These are phyloP conservation scores for Aspergillus pseudoviridinutans DNA, from an alignment of 2,329 filamentous ascomycete species.

Conservation along the genomic window DNA sequence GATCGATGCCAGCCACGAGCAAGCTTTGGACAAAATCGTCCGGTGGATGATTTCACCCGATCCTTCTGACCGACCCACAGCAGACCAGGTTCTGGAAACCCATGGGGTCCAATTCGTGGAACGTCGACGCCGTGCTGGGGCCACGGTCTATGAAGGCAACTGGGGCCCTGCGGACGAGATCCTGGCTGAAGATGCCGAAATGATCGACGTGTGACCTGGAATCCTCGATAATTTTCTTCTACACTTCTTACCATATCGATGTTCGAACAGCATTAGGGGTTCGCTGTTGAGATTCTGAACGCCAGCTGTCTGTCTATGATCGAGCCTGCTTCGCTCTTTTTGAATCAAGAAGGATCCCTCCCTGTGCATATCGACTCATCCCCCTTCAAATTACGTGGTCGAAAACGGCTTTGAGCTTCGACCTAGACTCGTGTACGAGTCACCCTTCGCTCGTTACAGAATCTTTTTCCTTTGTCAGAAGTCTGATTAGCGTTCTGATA, in stretches of 20 bases:
- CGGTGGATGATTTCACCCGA: slow-evolving; percentile 81
- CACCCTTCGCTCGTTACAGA: not conserved
- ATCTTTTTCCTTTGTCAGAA: slow-evolving; percentile 5
- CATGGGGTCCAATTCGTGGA: slow-evolving; percentile 78
- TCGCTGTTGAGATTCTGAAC: slow-evolving; percentile 11
- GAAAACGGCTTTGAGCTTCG: slow-evolving; percentile 1
- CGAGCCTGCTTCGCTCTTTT: slow-evolving; percentile 9
- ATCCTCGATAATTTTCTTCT: slow-evolving; percentile 8
- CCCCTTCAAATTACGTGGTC: not conserved
- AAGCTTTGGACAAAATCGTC: slow-evolving; percentile 79
- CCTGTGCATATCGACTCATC: slow-evolving; percentile 1
- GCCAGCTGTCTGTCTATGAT: slow-evolving; percentile 1
- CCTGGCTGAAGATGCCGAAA: slow-evolving; percentile 56
- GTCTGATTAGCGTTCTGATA: slow-evolving; percentile 4
- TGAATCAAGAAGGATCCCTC: not conserved
- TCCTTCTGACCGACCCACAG: slow-evolving; percentile 67
- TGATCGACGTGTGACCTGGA: slow-evolving; percentile 55
- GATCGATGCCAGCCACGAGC: slow-evolving; percentile 66
- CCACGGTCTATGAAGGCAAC: slow-evolving; percentile 93
- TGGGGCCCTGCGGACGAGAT: slow-evolving; percentile 77
- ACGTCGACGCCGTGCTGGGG: slow-evolving; percentile 71
- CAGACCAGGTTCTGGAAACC: slow-evolving; percentile 67
- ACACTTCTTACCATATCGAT: slow-evolving; percentile 18
- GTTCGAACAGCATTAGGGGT: slow-evolving; percentile 10
- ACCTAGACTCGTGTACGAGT: slow-evolving; percentile 4